phyloP scores from a whole-genome alignment of 345 rosid species.

The Citrus sp. region DNA sequence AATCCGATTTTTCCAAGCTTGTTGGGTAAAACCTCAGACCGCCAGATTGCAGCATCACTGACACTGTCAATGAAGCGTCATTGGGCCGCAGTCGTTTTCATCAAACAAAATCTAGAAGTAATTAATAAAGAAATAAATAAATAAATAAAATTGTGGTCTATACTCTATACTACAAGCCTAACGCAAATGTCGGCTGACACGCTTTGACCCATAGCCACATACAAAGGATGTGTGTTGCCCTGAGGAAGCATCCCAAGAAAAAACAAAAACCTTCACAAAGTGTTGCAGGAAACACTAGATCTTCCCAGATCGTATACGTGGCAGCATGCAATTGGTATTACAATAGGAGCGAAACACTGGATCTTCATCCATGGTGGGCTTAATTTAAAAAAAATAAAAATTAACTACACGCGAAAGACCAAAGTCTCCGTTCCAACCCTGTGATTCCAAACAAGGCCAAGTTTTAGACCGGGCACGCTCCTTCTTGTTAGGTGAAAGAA shows the following conservation, averaged over 20 bases:
- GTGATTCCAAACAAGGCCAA: not conserved
- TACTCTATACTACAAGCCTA: not conserved
- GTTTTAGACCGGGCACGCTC: not conserved
- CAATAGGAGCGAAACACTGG: not conserved
- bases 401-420: constrained; percentile 2
- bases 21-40: not conserved
- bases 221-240: not conserved
- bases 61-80: not conserved
- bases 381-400: not conserved
- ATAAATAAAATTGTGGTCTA: no score
- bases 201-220: not conserved
- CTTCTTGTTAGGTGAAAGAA: constrained; percentile 15
- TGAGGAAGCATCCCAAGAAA: constrained; percentile 11
- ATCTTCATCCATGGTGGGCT: constrained; percentile 9
- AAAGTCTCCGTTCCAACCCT: constrained; percentile 2
- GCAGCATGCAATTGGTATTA: not conserved
- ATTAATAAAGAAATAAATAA: no score
- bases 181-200: not conserved
- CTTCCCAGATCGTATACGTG: not conserved
- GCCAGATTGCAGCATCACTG: not conserved
- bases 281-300: not conserved
- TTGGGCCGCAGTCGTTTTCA: constrained; percentile 6
- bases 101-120: not conserved
- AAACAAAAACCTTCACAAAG: not conserved
- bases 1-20: not conserved